Percentiles rank a stretch among this genome's conserved stretches.
Conservation (phyloP, 768 basidiomycete genomes). For the Tulasnella sp. region DNA sequence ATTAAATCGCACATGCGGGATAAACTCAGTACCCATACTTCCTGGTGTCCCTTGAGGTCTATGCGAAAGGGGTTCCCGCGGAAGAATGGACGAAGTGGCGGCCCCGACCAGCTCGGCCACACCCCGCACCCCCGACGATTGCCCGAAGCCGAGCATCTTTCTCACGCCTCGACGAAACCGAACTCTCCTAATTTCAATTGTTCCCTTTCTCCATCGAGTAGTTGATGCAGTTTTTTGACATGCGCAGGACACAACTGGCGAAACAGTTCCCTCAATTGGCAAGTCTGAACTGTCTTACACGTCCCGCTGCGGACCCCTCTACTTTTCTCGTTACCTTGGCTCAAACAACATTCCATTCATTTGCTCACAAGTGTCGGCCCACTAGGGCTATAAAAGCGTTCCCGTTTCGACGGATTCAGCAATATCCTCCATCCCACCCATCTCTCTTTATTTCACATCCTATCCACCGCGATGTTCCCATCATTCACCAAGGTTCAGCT, state of each 20-base stretch:
- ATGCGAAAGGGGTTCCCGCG: no score
- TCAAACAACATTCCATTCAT: not conserved
- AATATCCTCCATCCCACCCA: not conserved
- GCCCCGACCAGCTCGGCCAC: not conserved
- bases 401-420: not conserved
- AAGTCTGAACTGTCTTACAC: no score
- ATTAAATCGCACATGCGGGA: no score
- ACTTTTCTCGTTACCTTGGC: not conserved
- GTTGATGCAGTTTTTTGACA: no score
- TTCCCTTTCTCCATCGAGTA: not conserved
- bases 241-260: no score
- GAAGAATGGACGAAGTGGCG: not conserved
- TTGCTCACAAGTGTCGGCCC: not conserved
- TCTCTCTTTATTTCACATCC: not conserved
- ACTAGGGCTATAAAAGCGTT: not conserved
- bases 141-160: not conserved
- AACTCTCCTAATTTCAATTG: not conserved
- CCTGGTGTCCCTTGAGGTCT: not conserved
- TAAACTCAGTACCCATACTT: not conserved
- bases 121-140: not conserved
- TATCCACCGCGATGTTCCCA: not conserved
- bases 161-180: not conserved
- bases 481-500: not conserved
- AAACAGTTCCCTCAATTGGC: no score
- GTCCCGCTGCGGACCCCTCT: not conserved